Evolutionary conservation across 148 eudicot genomes (phyloP).

Genomic region (Euryodendron excelsum): DNA sequence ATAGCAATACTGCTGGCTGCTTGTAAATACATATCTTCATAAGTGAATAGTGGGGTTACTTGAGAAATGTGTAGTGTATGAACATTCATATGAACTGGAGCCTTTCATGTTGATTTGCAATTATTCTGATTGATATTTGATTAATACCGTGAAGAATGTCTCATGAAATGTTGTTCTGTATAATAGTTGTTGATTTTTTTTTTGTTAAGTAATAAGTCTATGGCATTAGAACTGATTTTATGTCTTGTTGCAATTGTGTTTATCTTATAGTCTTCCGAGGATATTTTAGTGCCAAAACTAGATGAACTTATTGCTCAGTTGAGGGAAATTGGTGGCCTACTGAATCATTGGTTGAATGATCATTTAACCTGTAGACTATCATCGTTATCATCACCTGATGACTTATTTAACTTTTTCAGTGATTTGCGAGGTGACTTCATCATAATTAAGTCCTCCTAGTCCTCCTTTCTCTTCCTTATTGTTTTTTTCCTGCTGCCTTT

Average conservation of each 20-base stretch:
- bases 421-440: conserved; percentile 66
- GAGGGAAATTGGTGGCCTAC: conserved; percentile 55
- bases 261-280: conserved; percentile 59
- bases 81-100: neutral
- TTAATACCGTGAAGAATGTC: neutral
- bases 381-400: conserved; percentile 71
- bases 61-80: conserved; percentile 10
- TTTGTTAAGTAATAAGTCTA: neutral
- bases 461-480: neutral
- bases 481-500: neutral
- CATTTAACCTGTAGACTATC: conserved; percentile 56
- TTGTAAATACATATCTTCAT: conserved; percentile 13
- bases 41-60: neutral
- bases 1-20: neutral
- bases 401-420: conserved; percentile 78
- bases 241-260: neutral
- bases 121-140: neutral
- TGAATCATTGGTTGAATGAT: conserved; percentile 55
- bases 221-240: conserved; percentile 22
- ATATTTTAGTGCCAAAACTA: conserved; percentile 76
- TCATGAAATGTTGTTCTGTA: neutral
- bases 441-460: conserved; percentile 25
- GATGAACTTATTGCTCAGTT: conserved; percentile 56
- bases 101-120: neutral
- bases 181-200: conserved; percentile 47